A percentile compares a stretch with the other conserved stretches of the same genome.
phyloP scores from a whole-genome alignment of 2,329 filamentous ascomycete genomes.

The Neurospora sp. region DNA sequence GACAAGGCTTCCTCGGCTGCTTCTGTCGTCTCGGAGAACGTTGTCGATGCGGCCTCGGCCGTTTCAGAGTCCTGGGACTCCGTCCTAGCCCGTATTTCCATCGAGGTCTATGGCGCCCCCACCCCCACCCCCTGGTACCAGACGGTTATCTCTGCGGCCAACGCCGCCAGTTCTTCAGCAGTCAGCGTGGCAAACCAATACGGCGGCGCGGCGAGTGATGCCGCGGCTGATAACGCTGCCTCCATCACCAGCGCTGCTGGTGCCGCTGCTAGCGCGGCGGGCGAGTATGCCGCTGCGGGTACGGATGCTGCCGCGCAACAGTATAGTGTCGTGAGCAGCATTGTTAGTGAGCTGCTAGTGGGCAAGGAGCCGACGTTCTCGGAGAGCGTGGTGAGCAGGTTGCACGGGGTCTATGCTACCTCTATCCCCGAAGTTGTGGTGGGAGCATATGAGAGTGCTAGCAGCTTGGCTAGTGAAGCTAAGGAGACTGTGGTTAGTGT shows the following conservation, averaged over 20 bases:
- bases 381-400: conserved; percentile 64
- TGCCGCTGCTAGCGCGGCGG: conserved; percentile 24
- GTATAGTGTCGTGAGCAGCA: conserved; percentile 58
- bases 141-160: conserved; percentile 35
- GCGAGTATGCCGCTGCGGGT: conserved; percentile 50
- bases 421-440: neutral
- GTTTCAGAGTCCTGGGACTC: conserved; percentile 50
- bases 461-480: conserved; percentile 30
- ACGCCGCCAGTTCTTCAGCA: conserved; percentile 48
- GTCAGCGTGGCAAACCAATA: conserved; percentile 31
- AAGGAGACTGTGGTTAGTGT: conserved; percentile 16
- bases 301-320: conserved; percentile 51
- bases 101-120: conserved; percentile 59
- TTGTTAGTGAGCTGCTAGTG: conserved; percentile 65
- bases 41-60: conserved; percentile 11
- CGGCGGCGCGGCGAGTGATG: conserved; percentile 41
- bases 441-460: conserved; percentile 42
- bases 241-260: conserved; percentile 24
- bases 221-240: conserved; percentile 25
- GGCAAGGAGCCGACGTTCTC: conserved; percentile 75
- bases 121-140: conserved; percentile 48
- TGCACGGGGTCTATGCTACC: conserved; percentile 63
- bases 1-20: conserved; percentile 9
- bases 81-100: conserved; percentile 54
- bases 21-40: conserved; percentile 12